A percentile compares a stretch with the other conserved stretches of the same genome.
These are phyloP conservation scores for Cubamyces sp. DNA, from an alignment of 768 basidiomycete species.

Conservation along the genomic window DNA sequence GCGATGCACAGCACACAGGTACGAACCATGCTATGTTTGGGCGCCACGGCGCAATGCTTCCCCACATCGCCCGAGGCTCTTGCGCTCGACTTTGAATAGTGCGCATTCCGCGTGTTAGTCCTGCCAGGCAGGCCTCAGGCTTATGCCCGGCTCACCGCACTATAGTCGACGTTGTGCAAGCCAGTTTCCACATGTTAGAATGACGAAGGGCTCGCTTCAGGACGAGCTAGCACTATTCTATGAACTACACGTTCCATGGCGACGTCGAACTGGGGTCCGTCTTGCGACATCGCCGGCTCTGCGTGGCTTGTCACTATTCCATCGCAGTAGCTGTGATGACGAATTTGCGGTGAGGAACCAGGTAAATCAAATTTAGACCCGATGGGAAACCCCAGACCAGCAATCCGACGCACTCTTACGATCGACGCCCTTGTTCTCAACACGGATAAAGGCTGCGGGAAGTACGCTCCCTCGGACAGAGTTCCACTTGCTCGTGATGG, in stretches of 20 bases:
- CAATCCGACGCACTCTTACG: constrained; percentile 9
- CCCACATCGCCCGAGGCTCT: constrained; percentile 4
- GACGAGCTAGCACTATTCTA: constrained; percentile 7
- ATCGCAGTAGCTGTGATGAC: constrained; percentile 18
- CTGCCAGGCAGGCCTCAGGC: constrained; percentile 3
- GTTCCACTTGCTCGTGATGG: constrained; percentile 10
- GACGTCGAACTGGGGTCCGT: constrained; percentile 19
- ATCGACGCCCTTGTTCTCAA: constrained; percentile 22
- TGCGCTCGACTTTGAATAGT: background rate
- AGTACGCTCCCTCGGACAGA: constrained; percentile 9
- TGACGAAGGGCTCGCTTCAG: constrained; percentile 5
- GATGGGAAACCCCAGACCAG: constrained; percentile 17
- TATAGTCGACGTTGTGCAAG: constrained; percentile 13
- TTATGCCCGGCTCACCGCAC: constrained; percentile 9
- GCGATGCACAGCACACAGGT: constrained; percentile 16
- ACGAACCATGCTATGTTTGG: constrained; percentile 1
- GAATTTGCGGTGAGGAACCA: constrained; percentile 7
- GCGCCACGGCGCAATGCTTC: background rate
- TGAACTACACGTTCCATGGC: constrained; percentile 17
- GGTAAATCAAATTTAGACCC: constrained; percentile 11
- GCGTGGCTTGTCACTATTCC: constrained; percentile 4
- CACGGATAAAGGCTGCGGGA: constrained; percentile 8
- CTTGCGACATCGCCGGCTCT: constrained; percentile 14
- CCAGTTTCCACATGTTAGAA: constrained; percentile 13
- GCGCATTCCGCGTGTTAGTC: constrained; percentile 5